These are phyloP conservation scores for Meyerozyma carpophila DNA, from an alignment of 1,139 yeast genomes.

Conservation along the genomic window DNA sequence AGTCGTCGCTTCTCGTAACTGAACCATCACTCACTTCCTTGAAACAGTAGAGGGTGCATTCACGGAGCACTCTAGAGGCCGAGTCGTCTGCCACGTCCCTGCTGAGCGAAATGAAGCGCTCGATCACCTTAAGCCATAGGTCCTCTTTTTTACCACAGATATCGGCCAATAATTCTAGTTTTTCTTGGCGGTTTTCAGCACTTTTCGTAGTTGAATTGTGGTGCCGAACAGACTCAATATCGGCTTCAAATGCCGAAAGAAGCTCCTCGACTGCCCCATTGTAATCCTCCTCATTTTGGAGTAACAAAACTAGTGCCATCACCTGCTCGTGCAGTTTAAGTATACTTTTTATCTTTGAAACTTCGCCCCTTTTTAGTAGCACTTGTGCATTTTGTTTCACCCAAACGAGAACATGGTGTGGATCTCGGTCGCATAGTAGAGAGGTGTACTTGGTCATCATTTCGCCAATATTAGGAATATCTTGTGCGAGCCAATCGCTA, in stretches of 20 bases:
- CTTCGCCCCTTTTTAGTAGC: background rate
- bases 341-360: background rate
- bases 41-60: conserved; percentile 48
- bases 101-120: conserved; percentile 22
- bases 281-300: background rate
- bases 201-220: background rate
- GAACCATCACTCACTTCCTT: conserved; percentile 37
- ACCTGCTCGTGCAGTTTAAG: background rate
- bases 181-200: background rate
- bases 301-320: background rate
- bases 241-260: background rate
- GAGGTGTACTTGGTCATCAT: conserved; percentile 27
- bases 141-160: conserved; percentile 24
- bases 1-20: background rate
- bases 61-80: conserved; percentile 4
- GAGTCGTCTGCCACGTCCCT: conserved; percentile 10
- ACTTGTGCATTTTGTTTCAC: background rate
- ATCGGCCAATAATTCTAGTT: conserved; percentile 10
- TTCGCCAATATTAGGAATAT: conserved; percentile 5
- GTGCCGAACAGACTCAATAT: background rate
- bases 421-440: conserved; percentile 15
- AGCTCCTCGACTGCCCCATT: background rate
- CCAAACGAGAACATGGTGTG: background rate
- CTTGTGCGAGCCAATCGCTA: background rate
- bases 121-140: conserved; percentile 35